These are phyloP conservation scores for Xylaria sp. DNA, from an alignment of 2,329 filamentous ascomycete species.

Conservation along the genomic window DNA sequence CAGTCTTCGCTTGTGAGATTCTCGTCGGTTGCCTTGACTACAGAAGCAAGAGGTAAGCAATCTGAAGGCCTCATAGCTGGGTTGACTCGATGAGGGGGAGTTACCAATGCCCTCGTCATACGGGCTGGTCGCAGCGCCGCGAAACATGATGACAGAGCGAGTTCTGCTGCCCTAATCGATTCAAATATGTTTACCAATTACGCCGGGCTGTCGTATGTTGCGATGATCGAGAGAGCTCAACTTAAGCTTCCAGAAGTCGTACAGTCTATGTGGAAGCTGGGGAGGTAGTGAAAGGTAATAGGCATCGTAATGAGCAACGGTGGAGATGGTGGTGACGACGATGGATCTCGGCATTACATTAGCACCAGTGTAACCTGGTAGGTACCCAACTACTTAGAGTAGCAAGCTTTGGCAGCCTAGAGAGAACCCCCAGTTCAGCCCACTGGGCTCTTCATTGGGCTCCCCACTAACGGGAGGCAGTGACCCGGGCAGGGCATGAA, in stretches of 20 bases:
- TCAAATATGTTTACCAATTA: neutral
- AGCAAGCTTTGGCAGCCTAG: slow-evolving; percentile 11
- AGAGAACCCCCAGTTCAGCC: neutral
- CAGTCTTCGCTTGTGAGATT: slow-evolving; percentile 88
- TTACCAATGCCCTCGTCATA: slow-evolving; percentile 70
- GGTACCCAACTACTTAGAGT: neutral
- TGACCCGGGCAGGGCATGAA: too few relatives aligned
- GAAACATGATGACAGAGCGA: slow-evolving; percentile 58
- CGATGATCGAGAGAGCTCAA: slow-evolving; percentile 9
- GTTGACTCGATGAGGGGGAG: slow-evolving; percentile 15
- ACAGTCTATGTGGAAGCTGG: slow-evolving; percentile 8
- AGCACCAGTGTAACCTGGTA: slow-evolving; percentile 7
- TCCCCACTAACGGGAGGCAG: neutral
- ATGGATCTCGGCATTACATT: slow-evolving; percentile 10
- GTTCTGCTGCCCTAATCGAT: neutral
- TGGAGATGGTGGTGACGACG: slow-evolving; percentile 35
- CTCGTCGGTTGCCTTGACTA: slow-evolving; percentile 89
- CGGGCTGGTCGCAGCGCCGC: slow-evolving; percentile 66
- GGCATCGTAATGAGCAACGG: slow-evolving; percentile 12
- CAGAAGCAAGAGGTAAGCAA: slow-evolving; percentile 23
- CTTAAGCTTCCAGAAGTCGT: slow-evolving; percentile 2
- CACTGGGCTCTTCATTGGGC: neutral
- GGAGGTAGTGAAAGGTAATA: neutral
- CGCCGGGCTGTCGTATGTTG: neutral
- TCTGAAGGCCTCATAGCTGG: slow-evolving; percentile 31